Conservation (phyloP, 768 basidiomycete species). For the Naematelia aurantialba region DNA sequence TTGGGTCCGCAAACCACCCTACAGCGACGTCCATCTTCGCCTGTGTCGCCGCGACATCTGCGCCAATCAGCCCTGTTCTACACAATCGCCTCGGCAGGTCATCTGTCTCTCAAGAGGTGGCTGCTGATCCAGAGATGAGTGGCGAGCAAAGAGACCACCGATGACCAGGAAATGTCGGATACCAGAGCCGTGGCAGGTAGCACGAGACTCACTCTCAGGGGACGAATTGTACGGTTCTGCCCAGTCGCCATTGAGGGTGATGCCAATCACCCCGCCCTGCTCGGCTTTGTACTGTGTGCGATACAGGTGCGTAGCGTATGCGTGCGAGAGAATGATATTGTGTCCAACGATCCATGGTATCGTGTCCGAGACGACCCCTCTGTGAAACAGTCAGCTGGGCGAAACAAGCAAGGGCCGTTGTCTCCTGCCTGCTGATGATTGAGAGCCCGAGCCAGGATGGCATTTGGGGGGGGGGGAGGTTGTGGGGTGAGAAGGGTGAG, state of each 20-base stretch:
- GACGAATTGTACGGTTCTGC: conserved; percentile 67
- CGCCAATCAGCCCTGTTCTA: conserved; percentile 5
- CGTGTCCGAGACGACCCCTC: conserved; percentile 31
- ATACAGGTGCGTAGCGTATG: conserved; percentile 64
- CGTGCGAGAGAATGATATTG: conserved; percentile 66
- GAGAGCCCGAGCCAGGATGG: no score
- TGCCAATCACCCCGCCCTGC: conserved; percentile 69
- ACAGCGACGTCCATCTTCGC: conserved; percentile 69
- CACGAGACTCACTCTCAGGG: conserved; percentile 64
- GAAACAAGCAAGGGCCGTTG: no score
- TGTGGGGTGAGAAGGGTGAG: neutral
- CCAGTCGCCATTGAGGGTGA: conserved; percentile 75
- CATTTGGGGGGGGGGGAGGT: neutral
- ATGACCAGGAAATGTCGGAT: neutral
- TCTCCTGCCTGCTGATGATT: no score
- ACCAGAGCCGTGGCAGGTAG: conserved; percentile 9
- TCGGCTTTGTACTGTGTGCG: conserved; percentile 62
- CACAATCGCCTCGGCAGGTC: neutral
- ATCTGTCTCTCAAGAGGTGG: conserved; percentile 24
- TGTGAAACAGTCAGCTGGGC: no score
- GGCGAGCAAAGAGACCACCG: conserved; percentile 1
- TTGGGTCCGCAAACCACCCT: conserved; percentile 61
- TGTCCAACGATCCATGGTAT: conserved; percentile 58
- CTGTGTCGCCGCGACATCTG: conserved; percentile 67
- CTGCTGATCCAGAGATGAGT: conserved; percentile 12